Evolutionary conservation across 176 grass and related monocot species (phyloP).

Genomic region (Ensete ventricosum): DNA sequence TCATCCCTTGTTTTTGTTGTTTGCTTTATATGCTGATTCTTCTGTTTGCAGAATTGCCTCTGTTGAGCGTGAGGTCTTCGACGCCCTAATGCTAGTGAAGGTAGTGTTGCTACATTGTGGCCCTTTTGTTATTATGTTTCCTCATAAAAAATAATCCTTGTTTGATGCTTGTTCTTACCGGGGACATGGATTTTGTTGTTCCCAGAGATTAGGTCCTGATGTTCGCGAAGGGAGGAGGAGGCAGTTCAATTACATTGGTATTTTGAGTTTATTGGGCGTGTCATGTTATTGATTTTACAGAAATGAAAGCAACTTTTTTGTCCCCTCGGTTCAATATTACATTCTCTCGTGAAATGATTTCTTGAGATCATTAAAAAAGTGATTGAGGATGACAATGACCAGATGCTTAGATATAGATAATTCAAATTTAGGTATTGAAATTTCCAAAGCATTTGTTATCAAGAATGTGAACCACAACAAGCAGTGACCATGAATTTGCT

Average conservation of each 20-base stretch:
- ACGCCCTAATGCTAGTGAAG: slow-evolving; percentile 84
- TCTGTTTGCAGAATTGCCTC: slow-evolving; percentile 52
- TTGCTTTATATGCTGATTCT: neutral
- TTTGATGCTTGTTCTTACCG: neutral
- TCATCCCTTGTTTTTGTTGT: neutral
- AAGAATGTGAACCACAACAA: no score
- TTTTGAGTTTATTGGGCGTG: slow-evolving; percentile 3
- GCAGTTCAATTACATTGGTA: slow-evolving; percentile 92
- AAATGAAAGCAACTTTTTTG: neutral
- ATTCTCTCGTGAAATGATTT: neutral
- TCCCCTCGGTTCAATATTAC: neutral
- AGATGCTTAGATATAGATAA: no score
- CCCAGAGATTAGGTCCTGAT: slow-evolving; percentile 68
- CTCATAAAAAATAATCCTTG: neutral
- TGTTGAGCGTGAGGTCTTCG: slow-evolving; percentile 65
- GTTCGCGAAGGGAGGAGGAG: slow-evolving; percentile 84
- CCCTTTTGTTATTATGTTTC: neutral
- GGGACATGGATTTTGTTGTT: slow-evolving; percentile 2
- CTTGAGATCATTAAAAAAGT: no score
- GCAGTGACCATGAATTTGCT: no score
- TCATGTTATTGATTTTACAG: neutral
- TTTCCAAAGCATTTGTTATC: no score
- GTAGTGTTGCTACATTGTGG: slow-evolving; percentile 9
- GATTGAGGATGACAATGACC: no score
- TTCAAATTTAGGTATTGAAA: no score